Percentiles rank a stretch among this genome's conserved stretches.
These are phyloP conservation scores for Aspergillus sp. DNA, from an alignment of 2,329 filamentous ascomycete species.

Conservation along the genomic window DNA sequence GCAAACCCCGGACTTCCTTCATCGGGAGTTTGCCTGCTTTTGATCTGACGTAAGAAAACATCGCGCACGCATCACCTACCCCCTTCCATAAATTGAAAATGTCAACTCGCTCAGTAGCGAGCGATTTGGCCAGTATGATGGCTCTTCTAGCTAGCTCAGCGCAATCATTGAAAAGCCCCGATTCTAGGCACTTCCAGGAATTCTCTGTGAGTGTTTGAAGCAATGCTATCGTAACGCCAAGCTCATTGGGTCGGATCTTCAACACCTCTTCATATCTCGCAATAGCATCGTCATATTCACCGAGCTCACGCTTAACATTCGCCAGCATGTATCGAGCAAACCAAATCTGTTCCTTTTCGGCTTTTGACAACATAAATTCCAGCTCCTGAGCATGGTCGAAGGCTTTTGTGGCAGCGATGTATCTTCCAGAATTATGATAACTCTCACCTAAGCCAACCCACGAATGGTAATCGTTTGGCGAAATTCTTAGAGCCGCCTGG, in stretches of 20 bases:
- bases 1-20: slow-evolving; percentile 55
- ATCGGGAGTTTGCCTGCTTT: slow-evolving; percentile 64
- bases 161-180: slow-evolving; percentile 83
- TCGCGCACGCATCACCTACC: slow-evolving; percentile 80
- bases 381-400: slow-evolving; percentile 81
- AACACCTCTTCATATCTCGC: slow-evolving; percentile 74
- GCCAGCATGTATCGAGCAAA: slow-evolving; percentile 96
- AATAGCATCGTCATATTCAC: slow-evolving; percentile 84
- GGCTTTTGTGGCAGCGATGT: slow-evolving; percentile 90
- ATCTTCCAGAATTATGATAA: slow-evolving; percentile 90
- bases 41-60: slow-evolving; percentile 78
- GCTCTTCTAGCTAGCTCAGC: slow-evolving; percentile 68
- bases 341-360: slow-evolving; percentile 72
- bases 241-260: slow-evolving; percentile 66
- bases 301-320: slow-evolving; percentile 88
- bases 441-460: slow-evolving; percentile 98
- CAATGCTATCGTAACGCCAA: slow-evolving; percentile 82
- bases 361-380: slow-evolving; percentile 58
- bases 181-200: slow-evolving; percentile 73
- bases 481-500: slow-evolving; percentile 80
- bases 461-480: slow-evolving; percentile 85
- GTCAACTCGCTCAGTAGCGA: slow-evolving; percentile 61
- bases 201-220: slow-evolving; percentile 86
- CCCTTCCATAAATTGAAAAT: slow-evolving; percentile 97
- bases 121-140: slow-evolving; percentile 64